Evolutionary conservation across 495 filamentous ascomycete genomes (phyloP), one percentile per base, ranked within the genome.

Genomic region (Neurospora sp.): DNA sequence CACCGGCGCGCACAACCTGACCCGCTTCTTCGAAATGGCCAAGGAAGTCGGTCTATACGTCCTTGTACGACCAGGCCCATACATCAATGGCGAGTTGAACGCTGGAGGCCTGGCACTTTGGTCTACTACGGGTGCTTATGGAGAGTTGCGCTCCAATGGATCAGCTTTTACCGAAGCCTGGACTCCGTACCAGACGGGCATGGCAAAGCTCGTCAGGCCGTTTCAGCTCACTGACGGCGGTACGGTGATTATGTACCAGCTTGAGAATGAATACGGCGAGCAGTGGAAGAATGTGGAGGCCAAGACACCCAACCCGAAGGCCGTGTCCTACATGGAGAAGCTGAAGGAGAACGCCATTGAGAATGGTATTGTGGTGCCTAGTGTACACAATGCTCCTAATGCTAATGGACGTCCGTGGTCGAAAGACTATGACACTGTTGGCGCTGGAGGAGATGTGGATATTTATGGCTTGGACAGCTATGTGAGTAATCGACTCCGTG

Each of bases 51-150:
- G 88, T 31, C 74, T 90, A 27, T 91, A 88, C 75, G 82, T 90
- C 12, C 84, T 91, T n/a, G 83, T 85, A 31, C 81, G 89, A 40
- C 85, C 88, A 8, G 89, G 89, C 0, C 89, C 88, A 2, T 91
- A 90, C 72, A 80, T 84, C 73, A 91, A 90, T 74, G 89, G 82
- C 78, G 88, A 89, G 80, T 79, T 85, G 35, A 86, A 82, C 72
- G 88, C 83, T 16, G 88, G 89, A 38, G 89, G 89, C 0, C 87
- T 88, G 75, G 86, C 89, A 0, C 81, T 88, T 16, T 91, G 89
- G 88, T 74, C 87, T 6, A 89, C 89, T 0, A 89, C 88, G 0
- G 88, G 88, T n/a, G 88, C 83, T 0, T 89, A 91, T 72, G 88
- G 88, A 0, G 78, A 82, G 9, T 79, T 89, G 8, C 82, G 89